Base-by-base conservation (phyloP, 73 alveolate genomes). In the Paramecium primaurelia region DNA sequence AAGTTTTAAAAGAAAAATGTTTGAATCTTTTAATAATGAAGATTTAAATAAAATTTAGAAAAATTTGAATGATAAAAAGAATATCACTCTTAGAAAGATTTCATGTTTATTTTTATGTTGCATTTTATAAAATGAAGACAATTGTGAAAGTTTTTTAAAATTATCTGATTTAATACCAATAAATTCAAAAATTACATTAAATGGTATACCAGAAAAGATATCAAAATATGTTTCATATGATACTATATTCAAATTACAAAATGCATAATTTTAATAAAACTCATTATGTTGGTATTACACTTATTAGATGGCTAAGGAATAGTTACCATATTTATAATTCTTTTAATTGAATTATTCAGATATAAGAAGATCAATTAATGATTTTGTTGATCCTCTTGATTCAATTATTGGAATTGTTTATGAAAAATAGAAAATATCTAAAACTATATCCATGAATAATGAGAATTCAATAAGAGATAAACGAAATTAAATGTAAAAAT, bases 51-150 rank as follows among this genome's bases (percentile, higher is more conserved):
- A 80, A 47, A 80, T 80, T 45, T 40, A 14, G 25, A 80, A 80
- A 47, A 80, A 80, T 47, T 49, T 80, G 51, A 44, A 80, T 14
- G 91, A 80, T 64, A 64, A 64, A 49, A 45, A 80, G 18, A 80
- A 80, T 80, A 80, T 80, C 30, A 25, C 25, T 14, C 73, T 80
- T 0, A 42, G 91, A 80, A 80, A 80, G 54, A 49, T 47, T 80
- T 80, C 91, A 22, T 80, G 91, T 47, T 32, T 80, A 80, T 80
- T 80, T 49, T 49, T 80, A 14, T 80, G 91, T 80, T 42, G 64
- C 30, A 80, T 80, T 7, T 80, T 80, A 47, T 20, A 49, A 80
- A 80, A 80, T 49, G 71, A 42, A 80, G 47, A 22, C 6, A 80
- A 80, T 80, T 80, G 91, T 36, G 91, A 80, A 80, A 32, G 58